phyloP scores from a whole-genome alignment of 2,329 filamentous ascomycete genomes.

The Alternaria tenuissima region DNA sequence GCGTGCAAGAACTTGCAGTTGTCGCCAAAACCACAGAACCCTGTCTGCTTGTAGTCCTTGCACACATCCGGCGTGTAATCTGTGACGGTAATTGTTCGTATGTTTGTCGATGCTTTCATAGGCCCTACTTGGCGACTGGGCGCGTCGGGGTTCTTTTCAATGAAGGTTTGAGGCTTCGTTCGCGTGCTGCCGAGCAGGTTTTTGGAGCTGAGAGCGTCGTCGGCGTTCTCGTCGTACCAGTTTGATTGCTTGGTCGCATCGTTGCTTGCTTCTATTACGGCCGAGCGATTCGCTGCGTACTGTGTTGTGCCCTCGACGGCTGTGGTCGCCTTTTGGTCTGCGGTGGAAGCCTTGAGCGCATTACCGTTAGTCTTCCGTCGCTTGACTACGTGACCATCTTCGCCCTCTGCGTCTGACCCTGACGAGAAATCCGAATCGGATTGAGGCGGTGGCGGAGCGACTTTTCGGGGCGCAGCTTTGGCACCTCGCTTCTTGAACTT shows the following conservation, averaged over 20 bases:
- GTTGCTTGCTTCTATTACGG: conserved; percentile 72
- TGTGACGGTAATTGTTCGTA: conserved; percentile 87
- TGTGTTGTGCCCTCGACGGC: conserved; percentile 57
- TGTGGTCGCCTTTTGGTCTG: conserved; percentile 58
- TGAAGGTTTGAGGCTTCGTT: conserved; percentile 61
- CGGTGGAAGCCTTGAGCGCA: conserved; percentile 70
- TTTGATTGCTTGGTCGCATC: conserved; percentile 90
- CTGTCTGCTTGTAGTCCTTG: conserved; percentile 86
- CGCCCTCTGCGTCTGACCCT: conserved; percentile 76
- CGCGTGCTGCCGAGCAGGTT: conserved; percentile 68
- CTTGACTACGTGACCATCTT: conserved; percentile 76
- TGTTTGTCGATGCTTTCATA: conserved; percentile 85
- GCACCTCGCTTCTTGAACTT: conserved; percentile 86
- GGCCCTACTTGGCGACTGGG: conserved; percentile 78
- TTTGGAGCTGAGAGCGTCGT: conserved; percentile 60
- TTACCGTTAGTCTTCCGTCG: conserved; percentile 74
- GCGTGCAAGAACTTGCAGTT: conserved; percentile 83
- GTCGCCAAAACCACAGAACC: conserved; percentile 74
- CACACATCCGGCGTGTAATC: conserved; percentile 94
- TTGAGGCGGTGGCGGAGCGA: conserved; percentile 77
- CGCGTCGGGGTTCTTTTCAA: conserved; percentile 81
- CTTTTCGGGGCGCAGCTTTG: conserved; percentile 83
- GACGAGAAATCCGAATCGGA: conserved; percentile 66
- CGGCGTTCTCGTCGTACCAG: conserved; percentile 83
- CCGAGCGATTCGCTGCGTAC: conserved; percentile 68